Evolutionary conservation across 1,139 yeast species (phyloP), one percentile per base, ranked within the genome.

Genomic region (Pichia sp.): DNA sequence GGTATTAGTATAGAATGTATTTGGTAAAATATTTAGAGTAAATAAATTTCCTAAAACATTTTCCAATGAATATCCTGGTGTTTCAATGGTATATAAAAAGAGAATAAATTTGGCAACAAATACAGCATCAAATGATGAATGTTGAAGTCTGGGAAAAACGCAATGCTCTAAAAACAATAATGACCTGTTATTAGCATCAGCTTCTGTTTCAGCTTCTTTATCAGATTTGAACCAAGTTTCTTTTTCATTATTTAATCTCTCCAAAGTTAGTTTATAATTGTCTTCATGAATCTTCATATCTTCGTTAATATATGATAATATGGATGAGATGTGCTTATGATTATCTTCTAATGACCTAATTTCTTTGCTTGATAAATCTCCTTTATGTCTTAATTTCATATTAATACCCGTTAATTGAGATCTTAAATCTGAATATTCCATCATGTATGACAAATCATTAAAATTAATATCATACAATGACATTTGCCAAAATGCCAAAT

Each of bases 121-220:
- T 1, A 85, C 74, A 0, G 97, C 96, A 68, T 90, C 98, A 53
- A 83, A 78, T 0, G 96, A 83, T 0, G 97, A 86, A 56, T 84
- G 88, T 3, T 84, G 65, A 3, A 83, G 76, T 57, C 97, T 73
- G 18, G 96, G 97, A 26, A 89, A 66, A 5, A 88, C 60, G 65
- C 96, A 87, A 47, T 68, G 67, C 52, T 84, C 83, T 35, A 87
- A 61, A 18, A 46, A 45, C 5, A 34, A n/a, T 26, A 11, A 70
- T 56, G 28, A 45, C 30, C 40, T 66, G 47, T 47, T 45, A 7
- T 48, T 33, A 6, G 29, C 9, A 62, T 64, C 39, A 26, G 7
- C 18, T 10, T 36, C 39, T 26, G 59, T 49, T n/a, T 63, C 61
- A 18, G 57, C 59, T 8, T 52, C 57, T 5, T 50, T 56, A 3